A percentile compares a stretch with the other conserved stretches of the same genome.
Conservation (phyloP, 768 basidiomycete genomes). For the Tricholoma flavovirens region DNA sequence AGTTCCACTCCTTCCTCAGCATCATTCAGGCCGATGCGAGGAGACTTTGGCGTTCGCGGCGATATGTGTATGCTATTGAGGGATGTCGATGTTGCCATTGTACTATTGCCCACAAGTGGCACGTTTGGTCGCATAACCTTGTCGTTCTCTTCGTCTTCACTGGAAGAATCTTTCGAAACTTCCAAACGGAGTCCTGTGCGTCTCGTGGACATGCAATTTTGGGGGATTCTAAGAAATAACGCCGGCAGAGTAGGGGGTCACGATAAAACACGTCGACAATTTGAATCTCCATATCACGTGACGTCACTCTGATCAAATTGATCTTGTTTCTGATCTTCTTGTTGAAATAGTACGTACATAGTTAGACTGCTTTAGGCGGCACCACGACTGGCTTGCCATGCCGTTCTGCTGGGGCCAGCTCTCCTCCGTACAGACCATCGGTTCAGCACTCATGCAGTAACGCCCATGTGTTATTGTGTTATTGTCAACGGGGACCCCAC, state of each 20-base stretch:
- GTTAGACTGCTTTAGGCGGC: no score
- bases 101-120: slow-evolving; percentile 25
- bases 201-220: slow-evolving; percentile 24
- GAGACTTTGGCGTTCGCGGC: slow-evolving; percentile 46
- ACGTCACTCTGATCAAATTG: not conserved
- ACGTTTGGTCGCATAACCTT: slow-evolving; percentile 39
- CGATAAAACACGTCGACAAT: not conserved
- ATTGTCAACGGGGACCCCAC: no score
- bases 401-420: no score
- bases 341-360: no score
- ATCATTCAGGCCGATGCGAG: slow-evolving; percentile 29
- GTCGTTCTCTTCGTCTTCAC: slow-evolving; percentile 11
- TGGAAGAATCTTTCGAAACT: slow-evolving; percentile 2
- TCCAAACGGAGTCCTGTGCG: slow-evolving; percentile 6
- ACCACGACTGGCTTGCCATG: no score
- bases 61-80: slow-evolving; percentile 54
- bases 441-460: no score
- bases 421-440: no score
- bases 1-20: slow-evolving; percentile 56
- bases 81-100: slow-evolving; percentile 53
- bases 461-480: no score
- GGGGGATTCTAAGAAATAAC: not conserved
- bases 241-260: not conserved
- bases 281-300: not conserved
- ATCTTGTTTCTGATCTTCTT: no score